Base-by-base conservation (phyloP, 2,329 filamentous ascomycete species). In the Hortaea sp. region DNA sequence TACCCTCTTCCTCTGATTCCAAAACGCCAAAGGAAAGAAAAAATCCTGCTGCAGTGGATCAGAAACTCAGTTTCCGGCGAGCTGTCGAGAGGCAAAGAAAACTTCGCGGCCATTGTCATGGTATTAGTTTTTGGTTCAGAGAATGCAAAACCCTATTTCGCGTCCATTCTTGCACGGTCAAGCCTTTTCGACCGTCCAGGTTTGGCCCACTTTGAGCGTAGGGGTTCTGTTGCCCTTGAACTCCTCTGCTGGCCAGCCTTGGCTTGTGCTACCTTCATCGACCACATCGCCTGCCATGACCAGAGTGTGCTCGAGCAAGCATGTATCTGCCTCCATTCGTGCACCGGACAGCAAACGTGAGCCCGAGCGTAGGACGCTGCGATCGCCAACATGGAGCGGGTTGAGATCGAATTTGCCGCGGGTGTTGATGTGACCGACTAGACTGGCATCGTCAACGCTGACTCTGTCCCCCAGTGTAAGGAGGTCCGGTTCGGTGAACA, bases 401-500 rank as follows among this genome's bases (percentile, higher is more conserved):
- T 78, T 77, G 34, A 79, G 60, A 51, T 76, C 70, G 53, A 78
- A 79, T 45, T 73, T 74, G 41, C 76, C 76, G 2, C 75, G 63
- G 0, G 73, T 76, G 57, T 79, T 78, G 57, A 79, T 71, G 54
- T 79, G 76, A 5, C 66, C 72, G 5, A 79, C 75, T 5, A 79
- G 61, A 53, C 72, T 76, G 1, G 75, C 74, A 53, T 79, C 75
- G 46, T 79, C 76, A 0, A 78, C 69, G 1, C 64, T 63, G 0
- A 78, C 75, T 1, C 76, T 61, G 51, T 77, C 69, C 2, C 76
- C 76, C 1, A 78, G 60, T 0, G 65, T 72, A 10, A 79, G 63
- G 5, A 79, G 65, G 46, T 79, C 76, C 1, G 76, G 76, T 61
- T 79, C 76, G 0, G 76, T 79, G 53, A 79, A 76, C 57, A 75